Conservation (phyloP, 75 land plant species). For the Selaginella moellendorffii region DNA sequence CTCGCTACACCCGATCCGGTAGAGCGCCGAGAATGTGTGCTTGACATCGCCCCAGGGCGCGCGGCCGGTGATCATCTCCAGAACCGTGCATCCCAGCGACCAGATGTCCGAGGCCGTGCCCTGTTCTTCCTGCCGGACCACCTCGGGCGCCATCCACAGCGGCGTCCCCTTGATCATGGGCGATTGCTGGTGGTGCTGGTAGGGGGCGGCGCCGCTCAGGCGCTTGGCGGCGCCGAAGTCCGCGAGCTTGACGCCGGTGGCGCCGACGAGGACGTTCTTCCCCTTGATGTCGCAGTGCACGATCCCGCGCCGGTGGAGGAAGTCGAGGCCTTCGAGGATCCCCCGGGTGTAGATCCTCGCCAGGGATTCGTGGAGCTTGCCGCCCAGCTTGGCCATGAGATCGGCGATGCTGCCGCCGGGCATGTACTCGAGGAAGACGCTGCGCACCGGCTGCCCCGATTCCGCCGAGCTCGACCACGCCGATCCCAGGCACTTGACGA, state of each 20-base stretch:
- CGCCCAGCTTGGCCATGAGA: slow-evolving; percentile 11
- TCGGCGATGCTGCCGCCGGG: slow-evolving; percentile 37
- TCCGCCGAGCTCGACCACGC: slow-evolving; percentile 9
- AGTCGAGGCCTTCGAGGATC: slow-evolving; percentile 26
- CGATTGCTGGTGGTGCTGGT: no score
- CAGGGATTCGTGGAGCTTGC: slow-evolving; percentile 23
- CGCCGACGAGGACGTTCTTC: slow-evolving; percentile 37
- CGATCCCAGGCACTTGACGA: slow-evolving; percentile 39
- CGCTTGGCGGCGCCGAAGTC: slow-evolving; percentile 45
- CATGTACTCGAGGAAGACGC: slow-evolving; percentile 41
- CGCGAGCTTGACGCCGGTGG: slow-evolving; percentile 31
- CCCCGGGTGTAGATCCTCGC: slow-evolving; percentile 16
- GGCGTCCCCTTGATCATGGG: slow-evolving; percentile 52
- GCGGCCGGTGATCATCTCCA: slow-evolving; percentile 45
- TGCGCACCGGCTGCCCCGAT: neutral
- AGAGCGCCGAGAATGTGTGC: slow-evolving; percentile 12
- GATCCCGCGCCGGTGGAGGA: slow-evolving; percentile 32
- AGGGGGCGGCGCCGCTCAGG: neutral
- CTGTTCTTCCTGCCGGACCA: slow-evolving; percentile 30
- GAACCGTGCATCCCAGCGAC: slow-evolving; percentile 50
- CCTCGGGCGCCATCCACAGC: slow-evolving; percentile 76
- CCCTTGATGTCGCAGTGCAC: slow-evolving; percentile 61
- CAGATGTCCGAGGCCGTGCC: slow-evolving; percentile 41
- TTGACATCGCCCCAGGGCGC: slow-evolving; percentile 29
- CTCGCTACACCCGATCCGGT: slow-evolving; percentile 33